These are phyloP conservation scores for Starmerella powellii DNA, from an alignment of 805 yeast genomes.

Conservation along the genomic window DNA sequence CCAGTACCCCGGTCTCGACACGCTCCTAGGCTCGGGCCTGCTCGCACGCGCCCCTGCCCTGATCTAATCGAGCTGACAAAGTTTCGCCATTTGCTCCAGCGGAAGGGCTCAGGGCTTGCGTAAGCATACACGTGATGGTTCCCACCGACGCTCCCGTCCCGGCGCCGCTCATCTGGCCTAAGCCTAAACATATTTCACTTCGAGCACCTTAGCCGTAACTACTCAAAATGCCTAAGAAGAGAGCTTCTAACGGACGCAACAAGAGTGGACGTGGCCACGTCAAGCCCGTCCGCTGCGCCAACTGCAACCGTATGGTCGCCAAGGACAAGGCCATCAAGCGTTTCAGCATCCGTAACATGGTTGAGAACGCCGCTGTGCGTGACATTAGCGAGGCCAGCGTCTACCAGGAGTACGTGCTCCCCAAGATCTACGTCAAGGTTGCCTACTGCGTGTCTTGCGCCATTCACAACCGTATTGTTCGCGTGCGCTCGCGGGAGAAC, in stretches of 20 bases:
- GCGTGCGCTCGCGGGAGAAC: conserved; percentile 98
- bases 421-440: conserved; percentile 98
- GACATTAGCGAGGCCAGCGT: conserved; percentile 99
- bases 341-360: conserved; percentile 99
- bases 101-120: conserved; percentile 10
- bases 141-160: conserved; percentile 5
- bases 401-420: conserved; percentile 97
- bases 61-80: too few species aligned
- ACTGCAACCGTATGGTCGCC: conserved; percentile 99
- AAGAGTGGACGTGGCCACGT: conserved; percentile 99
- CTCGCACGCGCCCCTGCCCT: too few species aligned
- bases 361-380: conserved; percentile 99
- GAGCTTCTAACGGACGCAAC: conserved; percentile 99
- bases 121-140: conserved; percentile 9
- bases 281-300: conserved; percentile 98
- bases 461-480: conserved; percentile 98
- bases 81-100: not conserved
- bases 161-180: conserved; percentile 1
- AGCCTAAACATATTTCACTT: conserved; percentile 13
- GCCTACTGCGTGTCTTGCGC: conserved; percentile 99
- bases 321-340: conserved; percentile 99
- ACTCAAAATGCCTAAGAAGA: conserved; percentile 94
- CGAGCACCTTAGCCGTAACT: conserved; percentile 5
- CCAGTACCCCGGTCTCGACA: too few species aligned
- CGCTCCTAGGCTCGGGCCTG: too few species aligned